phyloP scores from a whole-genome alignment of 179 eudicot genomes.

The Beta lomatogona region DNA sequence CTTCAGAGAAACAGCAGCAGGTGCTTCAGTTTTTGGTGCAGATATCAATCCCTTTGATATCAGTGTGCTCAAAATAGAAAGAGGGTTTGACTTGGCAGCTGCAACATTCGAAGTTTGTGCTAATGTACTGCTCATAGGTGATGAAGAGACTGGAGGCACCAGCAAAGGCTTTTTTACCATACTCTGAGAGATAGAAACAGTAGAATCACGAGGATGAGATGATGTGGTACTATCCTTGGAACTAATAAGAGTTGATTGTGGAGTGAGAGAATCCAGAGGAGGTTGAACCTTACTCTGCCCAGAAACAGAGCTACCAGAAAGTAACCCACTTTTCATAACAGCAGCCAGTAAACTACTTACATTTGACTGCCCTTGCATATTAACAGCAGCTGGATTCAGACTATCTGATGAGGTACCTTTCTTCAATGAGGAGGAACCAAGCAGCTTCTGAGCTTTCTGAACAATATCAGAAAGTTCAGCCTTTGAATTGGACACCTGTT shows the following conservation, averaged over 20 bases:
- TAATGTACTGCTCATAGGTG: slow-evolving; percentile 27
- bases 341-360: slow-evolving; percentile 63
- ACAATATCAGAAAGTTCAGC: slow-evolving; percentile 42
- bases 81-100: slow-evolving; percentile 47
- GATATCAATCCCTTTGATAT: slow-evolving; percentile 83
- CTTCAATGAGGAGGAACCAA: slow-evolving; percentile 33
- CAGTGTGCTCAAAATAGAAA: slow-evolving; percentile 75
- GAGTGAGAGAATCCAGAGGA: slow-evolving; percentile 39
- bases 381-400: slow-evolving; percentile 36
- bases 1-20: slow-evolving; percentile 33
- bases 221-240: slow-evolving; percentile 29
- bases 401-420: slow-evolving; percentile 35
- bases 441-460: slow-evolving; percentile 35
- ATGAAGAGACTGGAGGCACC: slow-evolving; percentile 36
- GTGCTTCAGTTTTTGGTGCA: slow-evolving; percentile 54
- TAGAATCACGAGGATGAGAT: slow-evolving; percentile 29
- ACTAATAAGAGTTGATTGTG: slow-evolving; percentile 28
- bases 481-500: slow-evolving; percentile 29
- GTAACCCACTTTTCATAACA: slow-evolving; percentile 53
- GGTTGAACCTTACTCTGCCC: slow-evolving; percentile 28
- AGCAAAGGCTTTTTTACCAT: slow-evolving; percentile 46
- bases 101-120: slow-evolving; percentile 37
- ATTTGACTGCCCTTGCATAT: slow-evolving; percentile 39
- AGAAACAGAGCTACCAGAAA: slow-evolving; percentile 36
- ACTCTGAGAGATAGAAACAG: slow-evolving; percentile 34